Evolutionary conservation across 768 basidiomycete species (phyloP).

Genomic region (Lentinula sp.): DNA sequence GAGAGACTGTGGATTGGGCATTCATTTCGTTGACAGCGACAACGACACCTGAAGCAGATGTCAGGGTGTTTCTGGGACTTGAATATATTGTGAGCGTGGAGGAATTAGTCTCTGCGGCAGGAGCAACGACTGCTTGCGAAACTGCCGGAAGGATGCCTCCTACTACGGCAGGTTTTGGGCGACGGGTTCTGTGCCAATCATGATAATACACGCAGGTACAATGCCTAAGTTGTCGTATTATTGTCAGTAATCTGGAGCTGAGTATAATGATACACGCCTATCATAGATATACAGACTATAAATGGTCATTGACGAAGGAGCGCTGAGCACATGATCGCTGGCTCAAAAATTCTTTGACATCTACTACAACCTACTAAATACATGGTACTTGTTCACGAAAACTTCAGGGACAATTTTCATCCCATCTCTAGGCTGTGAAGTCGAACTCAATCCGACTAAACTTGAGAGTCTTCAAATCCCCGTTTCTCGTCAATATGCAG

Average conservation of each 20-base stretch:
- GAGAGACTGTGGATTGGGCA: conserved; percentile 25
- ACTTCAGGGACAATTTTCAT: neutral
- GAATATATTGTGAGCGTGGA: conserved; percentile 33
- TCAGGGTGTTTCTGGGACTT: conserved; percentile 63
- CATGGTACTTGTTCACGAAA: no score
- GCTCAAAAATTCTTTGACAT: no score
- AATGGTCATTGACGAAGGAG: conserved; percentile 60
- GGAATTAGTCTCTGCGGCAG: conserved; percentile 23
- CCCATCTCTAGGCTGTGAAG: neutral
- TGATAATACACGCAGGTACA: conserved; percentile 93
- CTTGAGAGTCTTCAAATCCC: conserved; percentile 7
- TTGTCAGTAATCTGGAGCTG: neutral
- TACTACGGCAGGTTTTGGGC: conserved; percentile 66
- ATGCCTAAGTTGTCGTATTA: conserved; percentile 47
- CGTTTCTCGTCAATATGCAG: conserved; percentile 33
- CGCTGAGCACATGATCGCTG: no score
- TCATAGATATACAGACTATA: conserved; percentile 93
- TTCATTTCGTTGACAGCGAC: conserved; percentile 50
- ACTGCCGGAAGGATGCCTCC: conserved; percentile 77
- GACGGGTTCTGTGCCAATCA: conserved; percentile 83
- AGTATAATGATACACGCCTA: conserved; percentile 41
- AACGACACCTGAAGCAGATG: conserved; percentile 59
- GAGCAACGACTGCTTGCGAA: conserved; percentile 54
- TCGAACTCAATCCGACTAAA: neutral
- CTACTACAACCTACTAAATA: no score